phyloP scores from a whole-genome alignment of 2,329 filamentous ascomycete genomes.

The Cercospora sp. region DNA sequence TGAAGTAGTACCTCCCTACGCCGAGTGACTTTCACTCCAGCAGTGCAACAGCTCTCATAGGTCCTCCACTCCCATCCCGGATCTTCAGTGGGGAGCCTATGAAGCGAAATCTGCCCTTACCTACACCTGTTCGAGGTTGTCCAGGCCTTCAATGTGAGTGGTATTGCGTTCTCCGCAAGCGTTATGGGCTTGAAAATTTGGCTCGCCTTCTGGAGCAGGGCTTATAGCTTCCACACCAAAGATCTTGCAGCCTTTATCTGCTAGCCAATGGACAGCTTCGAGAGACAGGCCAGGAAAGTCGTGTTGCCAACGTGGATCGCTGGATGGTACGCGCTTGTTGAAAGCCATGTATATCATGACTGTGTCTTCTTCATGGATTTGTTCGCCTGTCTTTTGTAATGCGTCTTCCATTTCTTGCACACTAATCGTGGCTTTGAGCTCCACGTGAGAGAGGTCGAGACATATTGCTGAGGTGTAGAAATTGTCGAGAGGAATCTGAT shows the following conservation, averaged over 20 bases:
- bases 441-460: constrained; percentile 34
- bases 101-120: constrained; percentile 31
- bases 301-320: constrained; percentile 35
- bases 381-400: constrained; percentile 25
- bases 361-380: constrained; percentile 32
- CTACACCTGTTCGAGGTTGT: constrained; percentile 32
- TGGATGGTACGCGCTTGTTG: constrained; percentile 30
- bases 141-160: constrained; percentile 35
- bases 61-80: constrained; percentile 34
- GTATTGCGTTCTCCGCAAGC: constrained; percentile 33
- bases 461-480: constrained; percentile 35
- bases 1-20: too few relatives aligned
- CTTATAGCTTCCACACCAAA: constrained; percentile 35
- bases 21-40: constrained; percentile 16
- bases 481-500: constrained; percentile 34
- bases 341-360: constrained; percentile 34
- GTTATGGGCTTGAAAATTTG: constrained; percentile 35
- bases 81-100: constrained; percentile 34
- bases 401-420: constrained; percentile 33
- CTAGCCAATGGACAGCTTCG: constrained; percentile 33
- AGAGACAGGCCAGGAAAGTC: constrained; percentile 33
- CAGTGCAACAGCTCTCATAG: constrained; percentile 33
- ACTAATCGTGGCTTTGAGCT: constrained; percentile 29
- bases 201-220: constrained; percentile 33
- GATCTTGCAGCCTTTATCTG: constrained; percentile 33